Percentiles rank a stretch among this genome's conserved stretches.
phyloP scores from a whole-genome alignment of 768 basidiomycete genomes.

The Trametes maxima region DNA sequence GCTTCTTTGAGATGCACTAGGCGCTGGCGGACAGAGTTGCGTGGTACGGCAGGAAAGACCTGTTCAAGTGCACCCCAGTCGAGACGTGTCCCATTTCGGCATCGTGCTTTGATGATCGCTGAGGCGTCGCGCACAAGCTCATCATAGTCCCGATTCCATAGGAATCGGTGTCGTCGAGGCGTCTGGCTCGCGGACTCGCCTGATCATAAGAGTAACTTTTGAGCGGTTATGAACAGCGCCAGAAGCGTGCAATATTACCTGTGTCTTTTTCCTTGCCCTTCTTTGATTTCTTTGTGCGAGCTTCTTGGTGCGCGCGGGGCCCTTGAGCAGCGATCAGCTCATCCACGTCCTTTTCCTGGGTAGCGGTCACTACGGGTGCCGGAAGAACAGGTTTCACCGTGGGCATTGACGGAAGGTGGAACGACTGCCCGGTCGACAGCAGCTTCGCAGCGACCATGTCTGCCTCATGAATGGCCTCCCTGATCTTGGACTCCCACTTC shows the following conservation, averaged over 20 bases:
- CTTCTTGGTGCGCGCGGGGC: conserved; percentile 39
- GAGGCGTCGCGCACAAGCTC: conserved; percentile 87
- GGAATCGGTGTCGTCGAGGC: conserved; percentile 64
- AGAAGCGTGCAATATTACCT: conserved; percentile 29
- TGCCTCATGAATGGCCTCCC: conserved; percentile 56
- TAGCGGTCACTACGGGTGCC: conserved; percentile 43
- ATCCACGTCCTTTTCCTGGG: conserved; percentile 53
- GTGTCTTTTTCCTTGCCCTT: conserved; percentile 37
- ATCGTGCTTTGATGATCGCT: conserved; percentile 80
- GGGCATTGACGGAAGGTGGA: conserved; percentile 13
- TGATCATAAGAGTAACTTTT: neutral
- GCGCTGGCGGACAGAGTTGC: conserved; percentile 72
- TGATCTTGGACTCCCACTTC: conserved; percentile 69
- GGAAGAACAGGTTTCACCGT: conserved; percentile 33
- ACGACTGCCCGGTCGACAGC: conserved; percentile 38
- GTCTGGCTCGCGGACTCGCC: conserved; percentile 21
- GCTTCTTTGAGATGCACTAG: conserved; percentile 60
- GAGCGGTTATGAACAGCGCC: neutral
- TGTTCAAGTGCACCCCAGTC: conserved; percentile 77
- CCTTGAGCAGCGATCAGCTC: conserved; percentile 55
- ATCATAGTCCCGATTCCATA: conserved; percentile 86
- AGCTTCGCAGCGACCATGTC: conserved; percentile 50
- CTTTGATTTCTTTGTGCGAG: conserved; percentile 33
- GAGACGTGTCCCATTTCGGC: conserved; percentile 57
- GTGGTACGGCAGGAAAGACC: conserved; percentile 76